Base-by-base conservation (phyloP, 768 basidiomycete genomes). In the Amanita exitialis region DNA sequence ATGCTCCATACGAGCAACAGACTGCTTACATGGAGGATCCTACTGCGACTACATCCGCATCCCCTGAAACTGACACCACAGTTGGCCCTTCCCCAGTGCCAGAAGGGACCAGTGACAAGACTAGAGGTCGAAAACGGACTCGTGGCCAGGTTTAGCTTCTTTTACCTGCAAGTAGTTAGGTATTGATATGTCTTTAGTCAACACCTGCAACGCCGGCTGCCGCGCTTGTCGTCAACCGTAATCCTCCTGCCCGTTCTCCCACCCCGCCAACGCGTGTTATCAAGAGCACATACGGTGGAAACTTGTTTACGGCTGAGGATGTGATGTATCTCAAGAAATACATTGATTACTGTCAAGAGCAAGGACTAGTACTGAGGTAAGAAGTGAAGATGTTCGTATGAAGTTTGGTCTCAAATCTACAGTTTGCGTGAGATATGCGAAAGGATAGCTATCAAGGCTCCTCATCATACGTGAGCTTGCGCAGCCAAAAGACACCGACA, bases 271-370 rank as follows among this genome's bases (percentile, higher is more conserved):
- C 76, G 4, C 79, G 88, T 13, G 82, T 90, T 18, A 82, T 92
- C 61, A 90, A 89, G 66, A 91, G 89, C 59, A 90, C 89, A 0
- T 91, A 90, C 59, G 90, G 90, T 39, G 90, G 90, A 12, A 91
- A 92, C 60, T 63, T 90, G 35, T 92, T 92, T 60, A 92, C 90
- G 0, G 74, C 82, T 1, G 90, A 91, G 44, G 90, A 92, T 61
- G 79, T 92, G 37, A 51, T 78, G 32, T 92, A 91, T 62, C 74
- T 92, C 54, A 89, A 90, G 61, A 84, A 81, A 61, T 92, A 92
- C 61, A 92, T 92, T 42, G 87, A 90, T 57, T 92, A 90, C 58
- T 92, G 90, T 60, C 88, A 90, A 59, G 87, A 90, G 51, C 85
- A 90, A 63, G 89, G 90, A 34, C 64, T 90, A 6, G 86, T 90